Percentiles rank a stretch among this genome's conserved stretches.
Evolutionary conservation across 768 basidiomycete species (phyloP).

Genomic region (Mycena galopus): DNA sequence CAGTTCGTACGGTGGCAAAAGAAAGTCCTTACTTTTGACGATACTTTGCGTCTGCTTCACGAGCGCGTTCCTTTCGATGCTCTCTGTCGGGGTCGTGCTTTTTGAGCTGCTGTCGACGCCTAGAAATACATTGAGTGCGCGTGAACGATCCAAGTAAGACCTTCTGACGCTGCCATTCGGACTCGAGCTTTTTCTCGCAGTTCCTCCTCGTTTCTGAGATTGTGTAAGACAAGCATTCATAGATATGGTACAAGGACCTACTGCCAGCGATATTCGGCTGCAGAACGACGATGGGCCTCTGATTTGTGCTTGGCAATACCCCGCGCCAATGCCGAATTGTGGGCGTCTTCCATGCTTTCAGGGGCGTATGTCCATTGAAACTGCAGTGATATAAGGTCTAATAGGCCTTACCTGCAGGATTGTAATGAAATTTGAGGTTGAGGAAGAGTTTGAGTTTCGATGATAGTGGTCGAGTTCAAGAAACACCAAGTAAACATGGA

Average conservation of each 20-base stretch:
- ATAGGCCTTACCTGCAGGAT: too few relatives aligned
- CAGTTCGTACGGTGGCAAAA: background rate
- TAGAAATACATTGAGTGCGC: background rate
- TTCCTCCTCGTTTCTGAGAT: conserved; percentile 5
- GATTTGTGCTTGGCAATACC: background rate
- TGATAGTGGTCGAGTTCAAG: too few relatives aligned
- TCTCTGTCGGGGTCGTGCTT: background rate
- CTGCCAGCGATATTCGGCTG: conserved; percentile 13
- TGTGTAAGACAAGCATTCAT: background rate
- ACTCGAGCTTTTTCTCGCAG: background rate
- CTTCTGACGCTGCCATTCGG: background rate
- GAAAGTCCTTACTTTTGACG: background rate
- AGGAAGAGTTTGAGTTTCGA: too few relatives aligned
- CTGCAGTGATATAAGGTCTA: too few relatives aligned
- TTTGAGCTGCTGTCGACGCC: background rate
- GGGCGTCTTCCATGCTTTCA: background rate
- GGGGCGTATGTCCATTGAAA: background rate
- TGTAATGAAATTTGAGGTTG: too few relatives aligned
- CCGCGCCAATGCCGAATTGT: background rate
- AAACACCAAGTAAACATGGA: too few relatives aligned
- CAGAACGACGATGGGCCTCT: background rate
- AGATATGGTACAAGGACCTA: background rate
- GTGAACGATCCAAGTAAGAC: background rate
- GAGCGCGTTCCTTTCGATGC: background rate
- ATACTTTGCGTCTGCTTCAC: background rate